Conservation (phyloP, 352 stramenopile species). For the Pythium oligandrum region DNA sequence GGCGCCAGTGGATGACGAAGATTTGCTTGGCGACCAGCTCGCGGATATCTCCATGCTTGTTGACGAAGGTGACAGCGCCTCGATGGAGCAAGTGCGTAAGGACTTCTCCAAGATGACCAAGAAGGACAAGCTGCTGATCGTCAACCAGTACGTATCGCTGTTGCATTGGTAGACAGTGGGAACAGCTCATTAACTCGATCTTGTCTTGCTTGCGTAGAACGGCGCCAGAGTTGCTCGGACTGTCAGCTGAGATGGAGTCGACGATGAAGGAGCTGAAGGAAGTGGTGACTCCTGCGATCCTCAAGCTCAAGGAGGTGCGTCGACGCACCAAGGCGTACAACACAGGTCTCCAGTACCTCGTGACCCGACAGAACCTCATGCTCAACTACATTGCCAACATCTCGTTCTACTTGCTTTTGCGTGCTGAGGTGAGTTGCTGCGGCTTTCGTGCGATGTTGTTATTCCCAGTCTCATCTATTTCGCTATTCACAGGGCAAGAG, state of each 20-base stretch:
- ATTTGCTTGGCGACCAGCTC: constrained; percentile 60
- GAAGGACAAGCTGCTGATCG: constrained; percentile 84
- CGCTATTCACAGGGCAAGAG: constrained; percentile 43
- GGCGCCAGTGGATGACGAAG: constrained; percentile 52
- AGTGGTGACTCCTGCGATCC: constrained; percentile 57
- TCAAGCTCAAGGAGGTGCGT: constrained; percentile 66
- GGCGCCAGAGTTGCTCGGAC: constrained; percentile 67
- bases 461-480: background rate
- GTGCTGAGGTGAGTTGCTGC: constrained; percentile 30
- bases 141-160: constrained; percentile 60
- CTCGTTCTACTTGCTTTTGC: constrained; percentile 81
- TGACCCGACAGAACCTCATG: constrained; percentile 76
- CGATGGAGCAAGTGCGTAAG: constrained; percentile 72
- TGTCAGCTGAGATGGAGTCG: constrained; percentile 60
- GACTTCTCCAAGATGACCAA: constrained; percentile 85
- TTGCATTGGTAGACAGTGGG: background rate
- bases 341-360: constrained; percentile 66
- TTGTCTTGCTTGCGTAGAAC: constrained; percentile 18
- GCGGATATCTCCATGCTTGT: constrained; percentile 67
- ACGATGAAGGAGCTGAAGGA: constrained; percentile 64
- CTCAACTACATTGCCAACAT: constrained; percentile 86
- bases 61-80: constrained; percentile 39
- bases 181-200: too few species aligned
- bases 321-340: constrained; percentile 52
- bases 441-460: constrained; percentile 1